Base-by-base conservation (phyloP, 2,329 filamentous ascomycete species). In the Colletotrichum lupini region DNA sequence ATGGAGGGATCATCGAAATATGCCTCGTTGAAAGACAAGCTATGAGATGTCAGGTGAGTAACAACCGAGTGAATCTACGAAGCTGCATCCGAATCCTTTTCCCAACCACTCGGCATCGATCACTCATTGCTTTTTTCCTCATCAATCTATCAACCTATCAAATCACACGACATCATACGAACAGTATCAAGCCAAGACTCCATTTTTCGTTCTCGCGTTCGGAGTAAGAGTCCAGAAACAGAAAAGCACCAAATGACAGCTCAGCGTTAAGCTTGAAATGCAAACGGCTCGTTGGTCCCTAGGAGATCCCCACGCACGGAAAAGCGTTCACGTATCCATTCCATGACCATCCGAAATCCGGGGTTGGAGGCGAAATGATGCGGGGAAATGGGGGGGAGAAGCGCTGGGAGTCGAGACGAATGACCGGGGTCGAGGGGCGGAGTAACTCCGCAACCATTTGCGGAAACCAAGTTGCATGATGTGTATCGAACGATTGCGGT, bases 351-450 rank as follows among this genome's bases (percentile, higher is more conserved):
- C 42, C 60, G 24, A 26, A 73, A 73, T 65, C 66, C 67, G 70
- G 70, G 59, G 66, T 69, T 12, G 22, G 57, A 53, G 49, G 52
- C 37, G 53, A 68, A 58, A 68, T 59, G 24, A 42, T 72, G 69
- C 69, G 69, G 65, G 69, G 69, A 52, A 64, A 12, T 4, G 6
- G 28, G 60, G 26, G 22, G 26, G 9, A 12, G 28, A 57, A 37
- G 14, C 0, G 14, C 12, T 14, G 5, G 42, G 8, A n/a, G 37
- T 49, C 19, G 42, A 49, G 42, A 49, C 42, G 8, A 19, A n/a
- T n/a, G 35, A 32, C 69, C n/a, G 52, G 69, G 68, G 68, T 72
- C 14, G 22, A 28, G 58, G 28, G 35, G 68, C 68, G 64, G 68
- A 72, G 68, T 37, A 65, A 65, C 58, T 57, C 64, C 68, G 55